A percentile compares a stretch with the other conserved stretches of the same genome.
Evolutionary conservation across 1,284 basidiomycete genomes (phyloP).

Genomic region (Xerocomus minutiporus): DNA sequence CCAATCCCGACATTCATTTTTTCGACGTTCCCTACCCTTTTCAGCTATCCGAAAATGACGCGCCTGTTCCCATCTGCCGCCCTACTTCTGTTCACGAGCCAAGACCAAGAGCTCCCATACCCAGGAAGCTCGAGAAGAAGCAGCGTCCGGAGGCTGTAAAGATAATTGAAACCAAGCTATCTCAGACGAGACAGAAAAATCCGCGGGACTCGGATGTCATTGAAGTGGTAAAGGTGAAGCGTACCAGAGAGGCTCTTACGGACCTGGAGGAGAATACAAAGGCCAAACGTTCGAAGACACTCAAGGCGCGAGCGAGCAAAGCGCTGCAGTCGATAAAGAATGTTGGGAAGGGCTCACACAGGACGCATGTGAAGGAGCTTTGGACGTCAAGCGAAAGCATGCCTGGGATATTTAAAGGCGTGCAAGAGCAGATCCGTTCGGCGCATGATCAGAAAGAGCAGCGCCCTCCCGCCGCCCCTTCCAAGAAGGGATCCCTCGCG

Average conservation of each 20-base stretch:
- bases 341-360: slow-evolving; percentile 40
- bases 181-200: slow-evolving; percentile 26
- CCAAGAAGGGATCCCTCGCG: slow-evolving; percentile 19
- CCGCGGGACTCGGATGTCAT: slow-evolving; percentile 47
- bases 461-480: not conserved
- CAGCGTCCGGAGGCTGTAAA: slow-evolving; percentile 27
- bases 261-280: slow-evolving; percentile 29
- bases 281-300: slow-evolving; percentile 47
- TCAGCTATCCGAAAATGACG: slow-evolving; percentile 11
- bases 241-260: slow-evolving; percentile 35
- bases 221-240: slow-evolving; percentile 63
- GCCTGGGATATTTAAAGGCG: slow-evolving; percentile 27
- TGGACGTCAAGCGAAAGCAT: slow-evolving; percentile 33
- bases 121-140: slow-evolving; percentile 32
- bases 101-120: slow-evolving; percentile 24
- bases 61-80: slow-evolving; percentile 19
- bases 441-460: slow-evolving; percentile 12
- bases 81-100: slow-evolving; percentile 15
- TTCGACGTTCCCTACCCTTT: slow-evolving; percentile 40
- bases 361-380: slow-evolving; percentile 37
- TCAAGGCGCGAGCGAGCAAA: slow-evolving; percentile 55
- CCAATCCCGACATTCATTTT: slow-evolving; percentile 38
- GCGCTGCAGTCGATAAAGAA: slow-evolving; percentile 61
- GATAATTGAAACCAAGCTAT: slow-evolving; percentile 23
- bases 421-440: slow-evolving; percentile 20